phyloP scores from a whole-genome alignment of 257 asterid species.

The Mitragyna speciosa region DNA sequence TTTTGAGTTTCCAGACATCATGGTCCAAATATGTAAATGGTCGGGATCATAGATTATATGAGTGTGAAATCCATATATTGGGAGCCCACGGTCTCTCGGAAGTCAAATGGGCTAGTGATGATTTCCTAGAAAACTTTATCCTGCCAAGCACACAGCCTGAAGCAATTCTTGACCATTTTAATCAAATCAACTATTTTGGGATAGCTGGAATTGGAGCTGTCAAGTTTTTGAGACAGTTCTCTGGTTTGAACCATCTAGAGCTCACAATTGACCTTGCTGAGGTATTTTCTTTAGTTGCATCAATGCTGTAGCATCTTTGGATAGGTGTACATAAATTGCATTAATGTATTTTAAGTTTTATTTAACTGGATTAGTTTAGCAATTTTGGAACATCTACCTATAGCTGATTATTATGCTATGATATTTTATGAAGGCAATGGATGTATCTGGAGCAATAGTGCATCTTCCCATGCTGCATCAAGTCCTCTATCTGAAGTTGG shows the following conservation, averaged over 20 bases:
- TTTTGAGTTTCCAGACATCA: background rate
- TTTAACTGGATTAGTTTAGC: background rate
- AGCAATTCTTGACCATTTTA: background rate
- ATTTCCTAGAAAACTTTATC: background rate
- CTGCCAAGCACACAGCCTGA: background rate
- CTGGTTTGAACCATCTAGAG: background rate
- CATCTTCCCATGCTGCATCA: background rate
- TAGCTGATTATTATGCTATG: no score
- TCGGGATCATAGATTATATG: background rate
- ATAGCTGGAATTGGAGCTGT: background rate
- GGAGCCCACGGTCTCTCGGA: background rate
- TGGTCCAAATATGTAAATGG: background rate
- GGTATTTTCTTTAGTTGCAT: background rate
- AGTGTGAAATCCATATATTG: background rate
- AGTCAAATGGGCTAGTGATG: background rate
- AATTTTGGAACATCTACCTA: background rate
- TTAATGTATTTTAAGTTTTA: no score
- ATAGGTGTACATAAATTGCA: no score
- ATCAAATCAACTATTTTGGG: background rate
- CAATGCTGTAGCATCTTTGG: background rate
- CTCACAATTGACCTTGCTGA: background rate
- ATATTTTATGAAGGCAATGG: background rate
- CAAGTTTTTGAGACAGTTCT: background rate
- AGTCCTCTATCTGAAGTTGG: background rate
- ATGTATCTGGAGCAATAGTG: background rate